These are phyloP conservation scores for Punica granatum DNA, from an alignment of 345 rosid species.

Conservation along the genomic window DNA sequence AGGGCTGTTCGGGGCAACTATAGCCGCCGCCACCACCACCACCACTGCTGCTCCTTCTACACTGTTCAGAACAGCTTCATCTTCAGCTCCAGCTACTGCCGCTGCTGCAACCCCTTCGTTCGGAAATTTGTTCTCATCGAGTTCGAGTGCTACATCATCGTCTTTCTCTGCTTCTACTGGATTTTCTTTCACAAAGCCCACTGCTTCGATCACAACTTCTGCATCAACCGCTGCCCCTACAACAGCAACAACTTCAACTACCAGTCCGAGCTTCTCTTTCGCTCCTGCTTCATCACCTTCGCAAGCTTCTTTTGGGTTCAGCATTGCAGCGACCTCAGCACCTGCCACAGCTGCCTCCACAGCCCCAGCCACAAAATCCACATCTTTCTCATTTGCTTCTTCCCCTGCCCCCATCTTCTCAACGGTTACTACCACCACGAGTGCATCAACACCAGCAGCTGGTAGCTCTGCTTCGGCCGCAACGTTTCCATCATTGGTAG, in stretches of 20 bases:
- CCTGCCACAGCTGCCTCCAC: slow-evolving; percentile 23
- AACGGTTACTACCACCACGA: slow-evolving; percentile 39
- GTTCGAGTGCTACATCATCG: slow-evolving; percentile 23
- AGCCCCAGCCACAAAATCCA: slow-evolving; percentile 20
- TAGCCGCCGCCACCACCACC: slow-evolving; percentile 19
- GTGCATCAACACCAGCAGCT: slow-evolving; percentile 38
- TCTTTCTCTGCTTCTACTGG: slow-evolving; percentile 37
- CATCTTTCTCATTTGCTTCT: slow-evolving; percentile 24
- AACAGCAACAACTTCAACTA: slow-evolving; percentile 24
- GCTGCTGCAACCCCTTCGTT: slow-evolving; percentile 19
- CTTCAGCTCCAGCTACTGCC: slow-evolving; percentile 11
- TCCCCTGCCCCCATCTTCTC: slow-evolving; percentile 40
- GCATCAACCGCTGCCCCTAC: slow-evolving; percentile 24
- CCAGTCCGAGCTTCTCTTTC: slow-evolving; percentile 40
- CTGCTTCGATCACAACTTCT: slow-evolving; percentile 17
- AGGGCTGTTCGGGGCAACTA: not conserved
- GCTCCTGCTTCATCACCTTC: slow-evolving; percentile 35
- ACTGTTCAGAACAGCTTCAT: slow-evolving; percentile 22
- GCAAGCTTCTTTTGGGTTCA: slow-evolving; percentile 35
- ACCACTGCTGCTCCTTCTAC: slow-evolving; percentile 9
- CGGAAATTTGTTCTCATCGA: slow-evolving; percentile 13
- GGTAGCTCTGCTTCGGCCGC: slow-evolving; percentile 33
- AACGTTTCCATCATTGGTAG: slow-evolving; percentile 35
- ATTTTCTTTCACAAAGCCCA: slow-evolving; percentile 27
- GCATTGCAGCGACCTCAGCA: slow-evolving; percentile 32